Evolutionary conservation across 2,329 filamentous ascomycete genomes (phyloP).

Genomic region (Clarireedia paspali): DNA sequence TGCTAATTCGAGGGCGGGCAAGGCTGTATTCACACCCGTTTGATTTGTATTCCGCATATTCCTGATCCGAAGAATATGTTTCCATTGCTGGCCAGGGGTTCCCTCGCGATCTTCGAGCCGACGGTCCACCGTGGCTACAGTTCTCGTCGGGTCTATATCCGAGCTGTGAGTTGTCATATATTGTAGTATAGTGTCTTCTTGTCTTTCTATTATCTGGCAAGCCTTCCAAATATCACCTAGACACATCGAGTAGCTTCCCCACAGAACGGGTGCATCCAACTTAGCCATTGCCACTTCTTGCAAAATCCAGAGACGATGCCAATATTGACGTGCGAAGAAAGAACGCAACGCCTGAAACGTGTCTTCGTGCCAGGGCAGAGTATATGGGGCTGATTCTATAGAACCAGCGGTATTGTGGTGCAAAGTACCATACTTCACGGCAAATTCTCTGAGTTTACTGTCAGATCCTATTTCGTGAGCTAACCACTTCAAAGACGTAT

Average conservation of each 20-base stretch:
- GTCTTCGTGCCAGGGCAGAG: not conserved
- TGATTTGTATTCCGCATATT: not conserved
- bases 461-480: not conserved
- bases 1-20: slow-evolving; percentile 2
- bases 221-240: slow-evolving; percentile 5
- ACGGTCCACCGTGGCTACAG: slow-evolving; percentile 1
- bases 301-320: slow-evolving; percentile 8
- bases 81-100: slow-evolving; percentile 5
- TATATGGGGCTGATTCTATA: not conserved
- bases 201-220: not conserved
- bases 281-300: slow-evolving; percentile 6
- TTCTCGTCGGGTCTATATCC: not conserved
- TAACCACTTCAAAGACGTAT: not conserved
- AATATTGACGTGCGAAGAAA: slow-evolving; percentile 5
- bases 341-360: not conserved
- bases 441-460: slow-evolving; percentile 1
- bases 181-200: slow-evolving; percentile 1
- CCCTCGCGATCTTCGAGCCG: slow-evolving; percentile 1
- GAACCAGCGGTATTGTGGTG: not conserved
- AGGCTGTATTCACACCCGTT: not conserved
- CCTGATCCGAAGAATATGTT: slow-evolving; percentile 6
- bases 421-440: not conserved
- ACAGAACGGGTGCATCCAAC: slow-evolving; percentile 1
- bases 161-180: not conserved
- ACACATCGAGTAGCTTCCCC: not conserved